Evolutionary conservation across 345 rosid genomes (phyloP).

Genomic region (Arabis hirsuta): DNA sequence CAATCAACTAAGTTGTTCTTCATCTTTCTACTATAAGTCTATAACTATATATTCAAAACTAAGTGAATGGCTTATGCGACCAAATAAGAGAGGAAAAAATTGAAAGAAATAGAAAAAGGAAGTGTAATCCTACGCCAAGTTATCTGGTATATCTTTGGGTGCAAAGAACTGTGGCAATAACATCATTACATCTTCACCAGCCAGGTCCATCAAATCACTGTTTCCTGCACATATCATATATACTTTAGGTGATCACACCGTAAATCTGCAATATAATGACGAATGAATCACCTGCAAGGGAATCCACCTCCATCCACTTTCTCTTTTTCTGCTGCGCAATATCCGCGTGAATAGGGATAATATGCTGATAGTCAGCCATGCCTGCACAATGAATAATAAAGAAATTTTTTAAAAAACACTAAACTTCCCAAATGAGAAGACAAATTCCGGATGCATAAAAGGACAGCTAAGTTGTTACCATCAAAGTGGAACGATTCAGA

Average conservation of each 20-base stretch:
- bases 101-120: constrained; percentile 22
- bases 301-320: constrained; percentile 63
- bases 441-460: not conserved
- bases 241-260: constrained; percentile 1
- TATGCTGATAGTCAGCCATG: constrained; percentile 98
- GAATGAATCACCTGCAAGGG: constrained; percentile 53
- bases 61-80: not conserved
- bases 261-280: constrained; percentile 1
- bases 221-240: constrained; percentile 48
- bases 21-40: not conserved
- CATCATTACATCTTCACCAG: constrained; percentile 83
- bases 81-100: not conserved
- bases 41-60: not conserved
- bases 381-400: constrained; percentile 50
- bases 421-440: not conserved
- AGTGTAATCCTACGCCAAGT: constrained; percentile 64
- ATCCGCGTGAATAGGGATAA: constrained; percentile 85
- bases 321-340: constrained; percentile 70
- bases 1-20: constrained; percentile 5
- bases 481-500: constrained; percentile 77
- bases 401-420: not conserved
- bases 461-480: constrained; percentile 50
- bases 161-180: constrained; percentile 82
- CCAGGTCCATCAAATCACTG: constrained; percentile 64
- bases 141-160: constrained; percentile 76